A percentile compares a stretch with the other conserved stretches of the same genome.
These are phyloP conservation scores for Gossypioides kirkii DNA, from an alignment of 345 rosid species.

Conservation along the genomic window DNA sequence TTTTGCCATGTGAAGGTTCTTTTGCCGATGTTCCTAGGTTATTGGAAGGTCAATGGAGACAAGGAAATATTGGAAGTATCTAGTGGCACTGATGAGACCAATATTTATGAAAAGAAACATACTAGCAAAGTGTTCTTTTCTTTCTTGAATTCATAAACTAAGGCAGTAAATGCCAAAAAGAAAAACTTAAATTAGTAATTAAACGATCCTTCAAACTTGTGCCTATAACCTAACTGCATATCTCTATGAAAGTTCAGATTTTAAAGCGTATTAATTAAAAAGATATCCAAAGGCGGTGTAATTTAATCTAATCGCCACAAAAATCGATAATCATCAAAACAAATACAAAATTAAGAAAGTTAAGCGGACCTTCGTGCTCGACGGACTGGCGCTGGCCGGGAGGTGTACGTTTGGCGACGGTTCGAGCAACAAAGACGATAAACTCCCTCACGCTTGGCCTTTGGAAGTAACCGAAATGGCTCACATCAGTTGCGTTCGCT, in stretches of 20 bases:
- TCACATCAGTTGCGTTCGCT: conserved; percentile 68
- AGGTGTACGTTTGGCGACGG: conserved; percentile 87
- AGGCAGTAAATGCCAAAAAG: not conserved
- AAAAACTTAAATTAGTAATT: not conserved
- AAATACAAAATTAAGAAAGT: not conserved
- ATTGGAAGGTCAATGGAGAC: not conserved
- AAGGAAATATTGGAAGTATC: not conserved
- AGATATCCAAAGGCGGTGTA: not conserved
- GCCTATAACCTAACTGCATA: not conserved
- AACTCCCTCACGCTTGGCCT: conserved; percentile 83
- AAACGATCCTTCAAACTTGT: no score
- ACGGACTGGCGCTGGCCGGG: conserved; percentile 89
- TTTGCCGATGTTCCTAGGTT: not conserved
- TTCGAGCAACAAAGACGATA: conserved; percentile 76
- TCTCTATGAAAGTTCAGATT: not conserved
- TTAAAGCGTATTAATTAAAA: not conserved
- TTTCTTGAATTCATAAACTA: no score
- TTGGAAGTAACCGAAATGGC: conserved; percentile 89
- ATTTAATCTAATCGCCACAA: not conserved
- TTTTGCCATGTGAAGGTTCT: not conserved
- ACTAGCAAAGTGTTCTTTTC: no score
- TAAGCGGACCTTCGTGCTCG: conserved; percentile 68
- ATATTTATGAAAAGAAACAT: not conserved
- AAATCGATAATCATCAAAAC: not conserved
- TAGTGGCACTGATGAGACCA: not conserved